Percentiles rank a stretch among this genome's conserved stretches.
phyloP scores from a whole-genome alignment of 495 filamentous ascomycete species.

The Tuber umbilicatum region DNA sequence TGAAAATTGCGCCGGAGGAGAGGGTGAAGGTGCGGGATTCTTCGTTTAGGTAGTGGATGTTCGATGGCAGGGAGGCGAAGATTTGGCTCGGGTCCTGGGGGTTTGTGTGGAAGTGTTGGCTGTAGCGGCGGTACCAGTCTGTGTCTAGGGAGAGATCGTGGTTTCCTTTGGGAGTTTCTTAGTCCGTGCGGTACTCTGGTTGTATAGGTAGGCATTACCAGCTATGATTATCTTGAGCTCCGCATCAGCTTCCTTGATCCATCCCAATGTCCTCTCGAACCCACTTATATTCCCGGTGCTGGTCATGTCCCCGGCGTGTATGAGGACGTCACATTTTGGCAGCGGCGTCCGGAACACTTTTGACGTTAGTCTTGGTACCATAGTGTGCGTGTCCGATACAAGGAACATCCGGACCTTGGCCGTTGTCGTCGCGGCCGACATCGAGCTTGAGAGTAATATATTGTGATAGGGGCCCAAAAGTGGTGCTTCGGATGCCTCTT shows the following conservation, averaged over 20 bases:
- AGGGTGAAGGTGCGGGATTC: conserved; percentile 18
- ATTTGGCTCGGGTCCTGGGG: conserved; percentile 4
- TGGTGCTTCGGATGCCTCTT: too few relatives aligned
- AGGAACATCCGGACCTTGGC: conserved; percentile 18
- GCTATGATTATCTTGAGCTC: conserved; percentile 27
- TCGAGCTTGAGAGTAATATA: background rate
- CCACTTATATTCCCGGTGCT: conserved; percentile 1
- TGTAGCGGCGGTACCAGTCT: conserved; percentile 2
- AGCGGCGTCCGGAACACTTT: conserved; percentile 19
- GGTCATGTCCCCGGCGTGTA: conserved; percentile 22
- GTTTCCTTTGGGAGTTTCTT: conserved; percentile 9
- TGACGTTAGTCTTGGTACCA: background rate
- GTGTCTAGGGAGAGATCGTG: conserved; percentile 21
- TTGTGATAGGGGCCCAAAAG: too few relatives aligned
- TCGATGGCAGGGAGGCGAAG: conserved; percentile 9
- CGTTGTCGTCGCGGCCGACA: background rate
- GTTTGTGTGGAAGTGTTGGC: background rate
- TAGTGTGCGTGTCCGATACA: conserved; percentile 21
- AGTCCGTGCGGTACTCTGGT: background rate
- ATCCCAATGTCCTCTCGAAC: conserved; percentile 10
- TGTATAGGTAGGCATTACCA: background rate
- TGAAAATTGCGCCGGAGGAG: conserved; percentile 6
- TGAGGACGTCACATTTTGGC: conserved; percentile 21
- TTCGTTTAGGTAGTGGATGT: conserved; percentile 13
- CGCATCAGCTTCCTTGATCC: conserved; percentile 13